Percentiles rank a stretch among this genome's conserved stretches.
These are phyloP conservation scores for Neospora caninum DNA, from an alignment of 169 alveolate species.

Conservation along the genomic window DNA sequence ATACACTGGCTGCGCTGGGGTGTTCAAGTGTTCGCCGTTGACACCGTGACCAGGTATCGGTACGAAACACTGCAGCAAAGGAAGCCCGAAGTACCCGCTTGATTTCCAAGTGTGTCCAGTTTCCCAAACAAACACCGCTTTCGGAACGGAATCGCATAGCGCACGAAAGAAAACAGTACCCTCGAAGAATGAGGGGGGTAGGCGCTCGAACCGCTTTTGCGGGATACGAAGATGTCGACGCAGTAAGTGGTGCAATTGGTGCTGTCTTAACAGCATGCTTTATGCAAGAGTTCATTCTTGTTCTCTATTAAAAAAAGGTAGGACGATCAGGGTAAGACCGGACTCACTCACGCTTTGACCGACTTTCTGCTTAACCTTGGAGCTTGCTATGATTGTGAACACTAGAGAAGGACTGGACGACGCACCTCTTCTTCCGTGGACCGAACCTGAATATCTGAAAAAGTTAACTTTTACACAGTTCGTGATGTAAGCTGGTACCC, in stretches of 20 bases:
- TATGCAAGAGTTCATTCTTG: no score
- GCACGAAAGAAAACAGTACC: no score
- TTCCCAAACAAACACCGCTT: no score
- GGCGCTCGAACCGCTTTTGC: slow-evolving; percentile 68
- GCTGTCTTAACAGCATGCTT: no score
- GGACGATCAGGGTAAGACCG: not conserved
- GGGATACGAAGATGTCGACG: slow-evolving; percentile 68
- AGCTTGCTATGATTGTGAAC: not conserved
- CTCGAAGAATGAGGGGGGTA: slow-evolving; percentile 54
- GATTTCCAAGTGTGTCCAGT: not conserved
- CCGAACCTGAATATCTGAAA: slow-evolving; percentile 53
- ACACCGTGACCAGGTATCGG: not conserved
- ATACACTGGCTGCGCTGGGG: not conserved
- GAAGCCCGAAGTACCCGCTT: not conserved
- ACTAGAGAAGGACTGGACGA: slow-evolving; percentile 59
- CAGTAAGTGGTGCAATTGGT: slow-evolving; percentile 33
- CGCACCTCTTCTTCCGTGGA: slow-evolving; percentile 46
- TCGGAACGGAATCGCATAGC: no score
- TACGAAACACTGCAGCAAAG: not conserved
- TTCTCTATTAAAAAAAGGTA: no score
- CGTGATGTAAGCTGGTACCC: slow-evolving; percentile 51
- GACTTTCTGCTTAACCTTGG: not conserved
- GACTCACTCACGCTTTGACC: not conserved
- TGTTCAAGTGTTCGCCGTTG: not conserved
- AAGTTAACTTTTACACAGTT: slow-evolving; percentile 60